These are phyloP conservation scores for Gonium pectorale DNA, from an alignment of 139 green algal species.

Conservation along the genomic window DNA sequence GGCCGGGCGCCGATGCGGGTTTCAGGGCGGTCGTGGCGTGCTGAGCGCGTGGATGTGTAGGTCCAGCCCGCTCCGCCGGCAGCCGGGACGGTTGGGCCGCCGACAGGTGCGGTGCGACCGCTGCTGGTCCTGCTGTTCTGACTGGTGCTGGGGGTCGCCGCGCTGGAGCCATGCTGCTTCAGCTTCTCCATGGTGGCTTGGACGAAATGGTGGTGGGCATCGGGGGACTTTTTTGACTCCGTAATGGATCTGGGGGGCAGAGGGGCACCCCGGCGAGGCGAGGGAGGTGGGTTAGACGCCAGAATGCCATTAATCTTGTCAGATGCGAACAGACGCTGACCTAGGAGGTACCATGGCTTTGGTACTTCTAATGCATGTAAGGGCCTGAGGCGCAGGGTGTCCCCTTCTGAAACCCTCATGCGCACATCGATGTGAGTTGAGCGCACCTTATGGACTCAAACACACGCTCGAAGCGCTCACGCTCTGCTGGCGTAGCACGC, in stretches of 20 bases:
- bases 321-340: too few relatives aligned
- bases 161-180: not conserved
- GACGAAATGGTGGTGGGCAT: not conserved
- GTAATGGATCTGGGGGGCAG: slow-evolving; percentile 30
- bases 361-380: too few relatives aligned
- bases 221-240: slow-evolving; percentile 2
- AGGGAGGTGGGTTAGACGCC: not conserved
- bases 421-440: too few relatives aligned
- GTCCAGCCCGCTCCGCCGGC: slow-evolving; percentile 14
- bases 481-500: not conserved
- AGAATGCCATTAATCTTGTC: too few relatives aligned
- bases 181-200: slow-evolving; percentile 1
- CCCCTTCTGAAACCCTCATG: too few relatives aligned
- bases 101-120: not conserved
- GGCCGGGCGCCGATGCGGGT: not conserved
- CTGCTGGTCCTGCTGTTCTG: not conserved
- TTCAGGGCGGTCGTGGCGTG: not conserved
- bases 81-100: not conserved
- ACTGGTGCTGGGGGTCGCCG: too few relatives aligned
- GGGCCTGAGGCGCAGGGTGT: too few relatives aligned
- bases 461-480: slow-evolving; percentile 16
- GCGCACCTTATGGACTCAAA: slow-evolving; percentile 33
- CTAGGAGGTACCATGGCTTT: too few relatives aligned
- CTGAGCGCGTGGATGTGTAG: slow-evolving; percentile 35
- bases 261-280: too few relatives aligned